Conservation (phyloP, 2,329 filamentous ascomycete species). For the Leptographium lundbergii region DNA sequence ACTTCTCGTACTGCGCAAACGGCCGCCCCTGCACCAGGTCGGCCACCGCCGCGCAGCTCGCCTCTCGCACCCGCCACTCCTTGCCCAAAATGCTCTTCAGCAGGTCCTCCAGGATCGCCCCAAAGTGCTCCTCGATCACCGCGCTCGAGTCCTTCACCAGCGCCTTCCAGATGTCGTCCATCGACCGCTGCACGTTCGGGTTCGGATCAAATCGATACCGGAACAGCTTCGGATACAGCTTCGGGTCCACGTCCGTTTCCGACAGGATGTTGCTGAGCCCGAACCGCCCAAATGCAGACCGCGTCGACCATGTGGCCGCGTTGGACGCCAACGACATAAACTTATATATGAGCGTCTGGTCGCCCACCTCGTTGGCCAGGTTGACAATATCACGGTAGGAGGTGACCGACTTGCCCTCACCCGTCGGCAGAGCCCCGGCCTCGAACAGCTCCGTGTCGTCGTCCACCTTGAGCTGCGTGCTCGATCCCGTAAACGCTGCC, state of each 20-base stretch:
- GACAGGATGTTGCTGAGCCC: slow-evolving; percentile 86
- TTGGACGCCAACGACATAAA: slow-evolving; percentile 97
- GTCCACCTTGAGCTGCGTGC: slow-evolving; percentile 66
- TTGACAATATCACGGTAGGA: slow-evolving; percentile 97
- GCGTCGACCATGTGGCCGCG: slow-evolving; percentile 93
- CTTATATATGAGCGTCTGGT: slow-evolving; percentile 91
- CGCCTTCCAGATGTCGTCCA: slow-evolving; percentile 96
- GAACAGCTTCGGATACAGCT: slow-evolving; percentile 89
- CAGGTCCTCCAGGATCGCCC: slow-evolving; percentile 78
- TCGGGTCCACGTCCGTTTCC: slow-evolving; percentile 77
- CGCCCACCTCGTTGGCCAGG: slow-evolving; percentile 89
- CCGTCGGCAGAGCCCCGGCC: slow-evolving; percentile 76
- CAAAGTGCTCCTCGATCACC: slow-evolving; percentile 71
- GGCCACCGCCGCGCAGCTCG: slow-evolving; percentile 78
- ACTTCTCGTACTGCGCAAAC: slow-evolving; percentile 65
- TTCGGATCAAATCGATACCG: slow-evolving; percentile 94
- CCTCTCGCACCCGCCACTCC: slow-evolving; percentile 89
- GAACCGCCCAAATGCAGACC: slow-evolving; percentile 89
- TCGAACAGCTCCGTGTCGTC: slow-evolving; percentile 91
- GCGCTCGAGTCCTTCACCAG: slow-evolving; percentile 78
- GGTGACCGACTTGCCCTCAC: slow-evolving; percentile 77
- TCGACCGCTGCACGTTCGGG: slow-evolving; percentile 79
- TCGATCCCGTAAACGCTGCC: slow-evolving; percentile 71
- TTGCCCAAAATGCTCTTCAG: slow-evolving; percentile 75
- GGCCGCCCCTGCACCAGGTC: slow-evolving; percentile 76